phyloP scores from a whole-genome alignment of 768 basidiomycete species.

The Exsudoporus frostii region DNA sequence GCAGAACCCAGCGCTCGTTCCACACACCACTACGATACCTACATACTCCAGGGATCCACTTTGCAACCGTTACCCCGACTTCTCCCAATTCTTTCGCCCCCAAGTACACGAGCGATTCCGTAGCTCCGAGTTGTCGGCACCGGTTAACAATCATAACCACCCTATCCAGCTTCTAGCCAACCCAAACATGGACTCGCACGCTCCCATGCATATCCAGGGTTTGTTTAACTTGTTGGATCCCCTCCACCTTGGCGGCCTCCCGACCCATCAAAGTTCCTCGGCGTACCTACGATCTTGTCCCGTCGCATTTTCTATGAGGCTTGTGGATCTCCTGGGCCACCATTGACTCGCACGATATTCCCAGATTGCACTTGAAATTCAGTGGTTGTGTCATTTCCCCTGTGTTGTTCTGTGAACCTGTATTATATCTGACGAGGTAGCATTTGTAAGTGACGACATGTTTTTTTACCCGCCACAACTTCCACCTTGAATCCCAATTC shows the following conservation, averaged over 20 bases:
- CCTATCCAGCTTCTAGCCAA: neutral
- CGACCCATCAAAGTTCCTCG: neutral
- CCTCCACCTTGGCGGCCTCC: neutral
- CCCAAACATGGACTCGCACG: neutral
- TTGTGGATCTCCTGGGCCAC: conserved; percentile 13
- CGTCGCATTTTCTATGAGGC: conserved; percentile 19
- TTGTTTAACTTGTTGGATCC: neutral
- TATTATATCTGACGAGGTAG: conserved; percentile 1
- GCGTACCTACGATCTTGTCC: conserved; percentile 12
- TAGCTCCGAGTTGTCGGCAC: neutral
- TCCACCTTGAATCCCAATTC: neutral
- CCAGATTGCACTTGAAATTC: neutral
- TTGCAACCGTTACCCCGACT: conserved; percentile 31
- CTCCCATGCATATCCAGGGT: neutral
- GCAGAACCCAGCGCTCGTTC: neutral
- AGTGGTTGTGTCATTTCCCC: neutral
- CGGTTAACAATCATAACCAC: neutral
- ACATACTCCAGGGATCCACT: conserved; percentile 33
- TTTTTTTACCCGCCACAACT: neutral
- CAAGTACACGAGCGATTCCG: conserved; percentile 9
- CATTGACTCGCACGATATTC: neutral
- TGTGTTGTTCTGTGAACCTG: conserved; percentile 10
- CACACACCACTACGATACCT: neutral
- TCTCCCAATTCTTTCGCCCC: conserved; percentile 30
- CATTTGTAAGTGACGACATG: neutral